Evolutionary conservation across 495 filamentous ascomycete species (phyloP), one percentile per base, ranked within the genome.

Genomic region (Astrothelium macrocarpum): DNA sequence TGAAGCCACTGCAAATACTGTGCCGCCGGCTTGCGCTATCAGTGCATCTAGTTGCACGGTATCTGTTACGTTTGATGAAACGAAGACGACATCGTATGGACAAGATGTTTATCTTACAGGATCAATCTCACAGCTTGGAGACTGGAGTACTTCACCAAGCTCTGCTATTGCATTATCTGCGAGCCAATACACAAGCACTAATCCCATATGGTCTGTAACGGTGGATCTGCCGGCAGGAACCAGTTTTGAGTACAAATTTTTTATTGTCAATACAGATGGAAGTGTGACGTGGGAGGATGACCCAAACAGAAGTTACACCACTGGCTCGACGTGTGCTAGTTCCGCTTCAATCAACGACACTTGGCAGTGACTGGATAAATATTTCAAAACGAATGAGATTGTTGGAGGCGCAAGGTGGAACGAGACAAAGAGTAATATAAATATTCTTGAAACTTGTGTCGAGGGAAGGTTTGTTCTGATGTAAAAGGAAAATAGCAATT

Each of bases 161-260:
- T 74, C 71, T 36, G 84, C 79, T 0, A 56, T 87, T 0, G 67
- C 81, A 0, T 74, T 90, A 25, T 79, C 74, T 32, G 79, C 86
- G 1, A 71, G 68, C 26, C 61, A 75, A 4, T 90, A 89, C 66
- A 83, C 81, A 1, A 64, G 63, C 10, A 78, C 67, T 62, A 78
- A 87, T 66, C 81, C 82, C 1, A 62, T 85, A 11, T 90, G 87
- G 87, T 78, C 63, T 53, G 80, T 71, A 0, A 81, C 80, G 0
- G 65, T 87, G 3, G 72, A 69, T 1, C 66, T 89, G 1, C 71
- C 79, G 0, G 79, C 79, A 0, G 85, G 86, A 0, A 73, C 75
- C 49, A 68, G 65, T 7, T 77, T 90, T 32, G 65, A 85, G 71
- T 90, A 90, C 69, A 90, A 90, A 75, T 91, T 82, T 67, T 82